Base-by-base conservation (phyloP, 2,329 filamentous ascomycete genomes). In the Ilyonectria mors-panacis region DNA sequence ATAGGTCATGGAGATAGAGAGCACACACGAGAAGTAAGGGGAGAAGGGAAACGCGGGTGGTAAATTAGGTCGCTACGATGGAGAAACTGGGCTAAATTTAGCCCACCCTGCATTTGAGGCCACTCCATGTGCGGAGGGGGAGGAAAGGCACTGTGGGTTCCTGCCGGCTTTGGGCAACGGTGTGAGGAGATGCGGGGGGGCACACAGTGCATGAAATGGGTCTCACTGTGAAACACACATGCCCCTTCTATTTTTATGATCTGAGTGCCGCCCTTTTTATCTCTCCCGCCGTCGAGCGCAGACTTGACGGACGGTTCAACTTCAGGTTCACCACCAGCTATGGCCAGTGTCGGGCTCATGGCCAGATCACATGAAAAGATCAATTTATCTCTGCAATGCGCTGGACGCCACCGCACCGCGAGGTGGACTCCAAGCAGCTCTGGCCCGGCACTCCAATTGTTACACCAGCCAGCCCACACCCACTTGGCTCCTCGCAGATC, bases 81-180 rank as follows among this genome's bases (percentile, higher is more conserved):
- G 62, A 69, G 63, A 70, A 75, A 57, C 55, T 63, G 73, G 70
- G 73, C 72, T 75, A 75, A 75, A 73, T 75, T 75, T 75, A 75
- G 73, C 66, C 70, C 26, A n/a, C 42, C 56, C 71, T 53, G 50
- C 28, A 19, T 15, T 42, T n/a, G 15, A n/a, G 39, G 39, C 39
- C 30, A 30, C 6, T 12, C 30, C 53, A 69, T 61, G 67, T 69
- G 69, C 62, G 60, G 51, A 28, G 28, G 42, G 55, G 21, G 45
- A 39, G 54, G 64, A 67, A 48, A 56, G 63, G 55, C 71, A 72
- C 70, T 69, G 70, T 74, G 30, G 44, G 45, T 37, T 55, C 23
- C 21, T 33, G 23, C 30, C 1, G 17, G 17, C 9, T n/a, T 53
- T 42, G 19, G 19, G 21, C 63, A 26, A 1, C 5, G 12, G 1